phyloP scores from a whole-genome alignment of 768 basidiomycete species.

The Boletus huronensis region DNA sequence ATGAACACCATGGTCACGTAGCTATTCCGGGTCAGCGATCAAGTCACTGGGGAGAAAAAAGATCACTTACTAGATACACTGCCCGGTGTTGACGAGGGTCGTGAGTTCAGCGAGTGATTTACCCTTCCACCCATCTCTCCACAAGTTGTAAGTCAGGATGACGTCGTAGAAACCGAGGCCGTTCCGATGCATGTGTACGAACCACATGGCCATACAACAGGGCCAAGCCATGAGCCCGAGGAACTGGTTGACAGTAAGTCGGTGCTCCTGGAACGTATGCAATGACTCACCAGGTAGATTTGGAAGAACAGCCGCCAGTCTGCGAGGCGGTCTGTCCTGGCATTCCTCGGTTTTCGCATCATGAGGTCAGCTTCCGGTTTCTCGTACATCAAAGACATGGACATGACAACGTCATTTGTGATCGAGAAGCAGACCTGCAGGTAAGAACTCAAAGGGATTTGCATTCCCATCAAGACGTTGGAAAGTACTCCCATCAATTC shows the following conservation, averaged over 20 bases:
- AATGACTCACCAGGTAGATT: conserved; percentile 40
- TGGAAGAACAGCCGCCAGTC: conserved; percentile 48
- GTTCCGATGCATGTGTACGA: conserved; percentile 38
- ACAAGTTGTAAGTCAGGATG: conserved; percentile 41
- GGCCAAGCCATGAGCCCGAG: conserved; percentile 46
- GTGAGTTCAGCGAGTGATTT: conserved; percentile 29
- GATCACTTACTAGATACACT: conserved; percentile 42
- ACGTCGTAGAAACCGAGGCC: conserved; percentile 36
- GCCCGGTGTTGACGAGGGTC: conserved; percentile 38
- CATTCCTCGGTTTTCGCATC: conserved; percentile 46
- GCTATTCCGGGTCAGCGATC: conserved; percentile 20
- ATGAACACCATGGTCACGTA: conserved; percentile 49
- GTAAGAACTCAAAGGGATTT: conserved; percentile 52
- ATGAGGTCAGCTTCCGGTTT: conserved; percentile 50
- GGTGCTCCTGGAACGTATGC: background rate
- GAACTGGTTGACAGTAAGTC: conserved; percentile 30
- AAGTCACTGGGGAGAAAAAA: background rate
- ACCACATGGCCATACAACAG: conserved; percentile 42
- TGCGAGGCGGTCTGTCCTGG: conserved; percentile 46
- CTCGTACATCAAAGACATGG: conserved; percentile 50
- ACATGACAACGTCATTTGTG: conserved; percentile 49
- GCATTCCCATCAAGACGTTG: conserved; percentile 58
- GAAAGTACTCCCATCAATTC: conserved; percentile 55
- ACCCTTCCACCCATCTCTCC: conserved; percentile 36
- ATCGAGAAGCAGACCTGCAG: conserved; percentile 57